These are phyloP conservation scores for Kluyveromyces lactis DNA, from an alignment of 805 yeast genomes.

Conservation along the genomic window DNA sequence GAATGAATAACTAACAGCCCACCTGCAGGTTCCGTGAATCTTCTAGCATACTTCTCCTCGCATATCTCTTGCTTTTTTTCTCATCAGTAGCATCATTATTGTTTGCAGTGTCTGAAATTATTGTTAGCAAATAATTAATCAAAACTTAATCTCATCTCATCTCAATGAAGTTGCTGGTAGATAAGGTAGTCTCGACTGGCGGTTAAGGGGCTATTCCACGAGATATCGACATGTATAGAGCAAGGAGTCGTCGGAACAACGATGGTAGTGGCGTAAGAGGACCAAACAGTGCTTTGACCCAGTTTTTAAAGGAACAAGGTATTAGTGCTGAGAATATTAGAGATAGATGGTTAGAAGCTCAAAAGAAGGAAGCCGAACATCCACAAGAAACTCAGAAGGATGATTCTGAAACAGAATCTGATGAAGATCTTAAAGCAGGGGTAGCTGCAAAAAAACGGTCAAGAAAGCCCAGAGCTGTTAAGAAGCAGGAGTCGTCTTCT, in stretches of 20 bases:
- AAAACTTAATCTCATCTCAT: no score
- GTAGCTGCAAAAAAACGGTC: neutral
- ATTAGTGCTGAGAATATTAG: conserved; percentile 76
- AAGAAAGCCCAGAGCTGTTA: neutral
- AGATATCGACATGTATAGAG: conserved; percentile 15
- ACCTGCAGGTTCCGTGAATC: no score
- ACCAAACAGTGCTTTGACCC: conserved; percentile 83
- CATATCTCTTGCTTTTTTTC: no score
- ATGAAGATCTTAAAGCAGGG: neutral
- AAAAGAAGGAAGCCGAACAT: conserved; percentile 15
- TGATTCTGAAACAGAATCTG: conserved; percentile 6
- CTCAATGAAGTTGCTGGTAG: no score
- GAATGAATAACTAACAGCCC: no score
- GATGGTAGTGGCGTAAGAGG: conserved; percentile 32
- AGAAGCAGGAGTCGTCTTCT: neutral
- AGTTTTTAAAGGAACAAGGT: conserved; percentile 81
- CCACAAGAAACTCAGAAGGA: neutral
- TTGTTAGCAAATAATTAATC: no score
- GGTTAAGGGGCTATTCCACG: no score
- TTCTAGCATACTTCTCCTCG: no score
- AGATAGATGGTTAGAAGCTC: conserved; percentile 33
- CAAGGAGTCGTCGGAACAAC: conserved; percentile 13
- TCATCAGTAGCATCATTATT: no score
- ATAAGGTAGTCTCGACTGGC: no score
- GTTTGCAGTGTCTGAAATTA: no score